Conservation (phyloP, 2,329 filamentous ascomycete genomes). For the Cladosporium phlei region DNA sequence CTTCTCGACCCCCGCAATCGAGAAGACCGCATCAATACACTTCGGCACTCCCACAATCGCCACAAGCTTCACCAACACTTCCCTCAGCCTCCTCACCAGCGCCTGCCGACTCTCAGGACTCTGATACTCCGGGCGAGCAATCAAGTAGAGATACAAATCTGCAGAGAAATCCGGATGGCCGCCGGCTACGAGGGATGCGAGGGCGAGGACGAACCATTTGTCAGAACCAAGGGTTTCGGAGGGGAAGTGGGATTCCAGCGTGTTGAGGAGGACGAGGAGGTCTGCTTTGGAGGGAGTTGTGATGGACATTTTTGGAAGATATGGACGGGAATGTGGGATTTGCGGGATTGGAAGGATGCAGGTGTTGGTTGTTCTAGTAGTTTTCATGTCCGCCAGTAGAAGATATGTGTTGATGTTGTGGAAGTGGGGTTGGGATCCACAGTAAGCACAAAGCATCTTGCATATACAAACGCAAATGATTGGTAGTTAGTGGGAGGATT, state of each 20-base stretch:
- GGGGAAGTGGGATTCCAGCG: constrained; percentile 43
- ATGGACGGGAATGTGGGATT: no score
- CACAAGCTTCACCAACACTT: constrained; percentile 56
- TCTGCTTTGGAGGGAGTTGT: constrained; percentile 8
- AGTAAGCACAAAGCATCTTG: no score
- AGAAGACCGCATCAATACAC: constrained; percentile 56
- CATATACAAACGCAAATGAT: no score
- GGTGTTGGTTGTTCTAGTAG: no score
- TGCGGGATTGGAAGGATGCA: no score
- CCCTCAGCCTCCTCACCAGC: constrained; percentile 50
- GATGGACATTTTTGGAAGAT: constrained; percentile 3
- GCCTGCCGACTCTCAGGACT: constrained; percentile 42
- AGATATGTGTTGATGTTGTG: no score
- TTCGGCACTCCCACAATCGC: constrained; percentile 58
- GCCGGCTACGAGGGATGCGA: constrained; percentile 47
- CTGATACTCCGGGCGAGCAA: constrained; percentile 43
- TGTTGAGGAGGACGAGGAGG: constrained; percentile 33
- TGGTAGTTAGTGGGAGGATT: no score
- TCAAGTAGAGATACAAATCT: constrained; percentile 54
- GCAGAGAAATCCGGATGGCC: constrained; percentile 49
- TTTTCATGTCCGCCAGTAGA: no score
- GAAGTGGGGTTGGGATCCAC: no score
- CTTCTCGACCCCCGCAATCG: constrained; percentile 49
- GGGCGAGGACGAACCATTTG: constrained; percentile 44
- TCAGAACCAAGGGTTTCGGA: constrained; percentile 38